Evolutionary conservation across 495 filamentous ascomycete species (phyloP), one percentile per base, ranked within the genome.

Genomic region (Collariella sp.): DNA sequence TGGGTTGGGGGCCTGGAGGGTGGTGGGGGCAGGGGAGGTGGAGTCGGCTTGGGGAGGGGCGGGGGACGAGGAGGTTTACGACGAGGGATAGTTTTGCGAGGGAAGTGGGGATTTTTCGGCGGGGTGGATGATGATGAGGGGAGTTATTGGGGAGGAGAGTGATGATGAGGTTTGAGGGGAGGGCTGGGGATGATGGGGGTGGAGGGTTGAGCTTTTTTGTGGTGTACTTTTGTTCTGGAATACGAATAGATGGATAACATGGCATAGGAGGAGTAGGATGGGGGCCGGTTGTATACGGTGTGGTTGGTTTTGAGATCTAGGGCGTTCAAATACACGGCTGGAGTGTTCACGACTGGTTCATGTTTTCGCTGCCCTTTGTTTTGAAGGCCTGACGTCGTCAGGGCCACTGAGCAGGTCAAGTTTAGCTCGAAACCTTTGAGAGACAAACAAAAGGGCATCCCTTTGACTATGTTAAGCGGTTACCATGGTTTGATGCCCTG

Each of bases 61-160:
- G 81, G 24, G 63, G 64, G 31, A 71, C 67, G 43, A 72, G 82
- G 47, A 81, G 83, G 53, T 97, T 89, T 68, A 89, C 88, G 29
- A 90, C 83, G 23, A 75, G 94, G 61, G 85, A 84, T 52, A 87
- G 84, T 22, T 97, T 97, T 70, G 85, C 87, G 20, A 83, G 89
- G 48, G 85, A 9, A 77, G 87, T 46, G 83, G 87, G 7, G 88
- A 95, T 64, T 98, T 96, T 68, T 80, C 82, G 13, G 77, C 86
- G 66, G 88, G 66, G 88, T 95, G 40, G 89, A 90, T 65, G 83
- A 88, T 54, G 93, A 98, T 67, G 93, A 96, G 91, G 91, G 52
- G 89, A 95, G 71, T 70, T 96, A 63, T 97, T 22, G 91, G 91
- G 1, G 87, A 89, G 55, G 93, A 95, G 46, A 94, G 93, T 55